phyloP scores from a whole-genome alignment of 1,284 basidiomycete species.

The Exobasidium rhododendri region DNA sequence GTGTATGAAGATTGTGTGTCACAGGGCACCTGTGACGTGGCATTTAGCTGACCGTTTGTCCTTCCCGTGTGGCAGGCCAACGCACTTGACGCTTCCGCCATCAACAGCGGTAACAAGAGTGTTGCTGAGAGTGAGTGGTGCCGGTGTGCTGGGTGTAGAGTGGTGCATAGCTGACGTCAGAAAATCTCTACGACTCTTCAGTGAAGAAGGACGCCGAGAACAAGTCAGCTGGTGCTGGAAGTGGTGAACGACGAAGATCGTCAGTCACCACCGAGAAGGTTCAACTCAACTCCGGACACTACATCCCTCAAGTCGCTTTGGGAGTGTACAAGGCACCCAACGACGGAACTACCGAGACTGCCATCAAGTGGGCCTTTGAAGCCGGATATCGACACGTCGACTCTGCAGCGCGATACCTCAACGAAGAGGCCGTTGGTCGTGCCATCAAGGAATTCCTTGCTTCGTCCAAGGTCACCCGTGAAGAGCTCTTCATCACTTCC shows the following conservation, averaged over 20 bases:
- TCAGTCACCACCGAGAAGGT: conserved; percentile 46
- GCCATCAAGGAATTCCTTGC: conserved; percentile 49
- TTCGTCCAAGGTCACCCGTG: conserved; percentile 45
- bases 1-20: no score
- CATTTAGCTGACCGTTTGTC: background rate
- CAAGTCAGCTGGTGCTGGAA: conserved; percentile 7
- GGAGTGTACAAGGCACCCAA: conserved; percentile 55
- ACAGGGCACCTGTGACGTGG: no score
- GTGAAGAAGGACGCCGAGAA: conserved; percentile 10
- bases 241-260: conserved; percentile 12
- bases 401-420: conserved; percentile 51
- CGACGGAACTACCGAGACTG: conserved; percentile 51
- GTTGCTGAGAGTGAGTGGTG: conserved; percentile 14
- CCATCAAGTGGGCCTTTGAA: conserved; percentile 53
- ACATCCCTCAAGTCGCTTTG: conserved; percentile 51
- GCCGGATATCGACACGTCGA: conserved; percentile 54
- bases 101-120: conserved; percentile 8
- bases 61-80: conserved; percentile 1
- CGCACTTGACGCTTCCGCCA: conserved; percentile 5
- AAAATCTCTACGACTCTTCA: background rate
- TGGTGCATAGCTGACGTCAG: background rate
- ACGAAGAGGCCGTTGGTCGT: conserved; percentile 54
- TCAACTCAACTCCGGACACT: conserved; percentile 48
- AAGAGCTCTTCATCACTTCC: conserved; percentile 55
- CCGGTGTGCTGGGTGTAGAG: background rate